Percentiles rank a stretch among this genome's conserved stretches.
Conservation (phyloP, 202 grass and related monocot species). For the Dendrocalamus latiflorus region DNA sequence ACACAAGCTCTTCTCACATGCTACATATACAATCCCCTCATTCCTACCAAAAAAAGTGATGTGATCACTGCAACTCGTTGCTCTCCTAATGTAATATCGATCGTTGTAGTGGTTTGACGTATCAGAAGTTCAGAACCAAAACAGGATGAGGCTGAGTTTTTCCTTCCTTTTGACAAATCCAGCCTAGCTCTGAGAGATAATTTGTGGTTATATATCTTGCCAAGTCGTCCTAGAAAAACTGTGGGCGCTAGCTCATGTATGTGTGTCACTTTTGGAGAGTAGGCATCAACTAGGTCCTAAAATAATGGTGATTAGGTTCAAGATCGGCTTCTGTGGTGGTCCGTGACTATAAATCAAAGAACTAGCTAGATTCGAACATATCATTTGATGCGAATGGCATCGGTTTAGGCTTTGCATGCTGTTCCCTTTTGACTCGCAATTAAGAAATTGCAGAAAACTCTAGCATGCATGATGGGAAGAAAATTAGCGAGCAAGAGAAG, state of each 20-base stretch:
- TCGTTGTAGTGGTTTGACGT: no score
- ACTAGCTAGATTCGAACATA: not conserved
- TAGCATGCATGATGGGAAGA: no score
- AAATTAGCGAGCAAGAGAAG: no score
- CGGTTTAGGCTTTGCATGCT: not conserved
- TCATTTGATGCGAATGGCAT: slow-evolving; percentile 19
- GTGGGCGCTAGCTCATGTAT: not conserved
- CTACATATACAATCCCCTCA: not conserved
- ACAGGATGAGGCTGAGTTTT: not conserved
- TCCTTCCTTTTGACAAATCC: no score
- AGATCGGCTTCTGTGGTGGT: slow-evolving; percentile 21
- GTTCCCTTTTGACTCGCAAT: not conserved
- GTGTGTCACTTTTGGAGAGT: not conserved
- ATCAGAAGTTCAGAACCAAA: not conserved
- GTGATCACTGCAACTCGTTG: not conserved
- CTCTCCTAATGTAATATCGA: not conserved
- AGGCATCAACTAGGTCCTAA: not conserved
- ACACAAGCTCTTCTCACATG: not conserved
- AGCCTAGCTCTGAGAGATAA: no score
- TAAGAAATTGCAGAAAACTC: no score
- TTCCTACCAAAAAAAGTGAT: not conserved
- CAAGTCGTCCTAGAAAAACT: not conserved
- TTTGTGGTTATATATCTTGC: not conserved
- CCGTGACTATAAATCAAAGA: slow-evolving; percentile 3
- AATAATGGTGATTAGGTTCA: slow-evolving; percentile 19